Evolutionary conservation across 2,329 filamentous ascomycete species (phyloP), one percentile per base, ranked within the genome.

Genomic region (Ilyonectria robusta): DNA sequence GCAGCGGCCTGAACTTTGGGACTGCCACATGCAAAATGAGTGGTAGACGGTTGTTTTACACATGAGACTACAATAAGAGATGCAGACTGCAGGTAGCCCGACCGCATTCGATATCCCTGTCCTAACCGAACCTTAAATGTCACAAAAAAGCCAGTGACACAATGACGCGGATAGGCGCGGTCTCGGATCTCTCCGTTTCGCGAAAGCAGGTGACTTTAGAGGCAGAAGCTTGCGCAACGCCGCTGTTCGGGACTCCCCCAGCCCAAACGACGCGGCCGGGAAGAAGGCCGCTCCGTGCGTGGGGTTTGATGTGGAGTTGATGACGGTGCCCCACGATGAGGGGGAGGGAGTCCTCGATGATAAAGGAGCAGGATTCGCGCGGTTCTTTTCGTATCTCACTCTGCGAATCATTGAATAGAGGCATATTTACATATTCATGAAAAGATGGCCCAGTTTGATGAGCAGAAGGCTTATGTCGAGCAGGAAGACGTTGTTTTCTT

Each of bases 401-500:
- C 19, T 47, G 50, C 4, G 31, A 61, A 61, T 26, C 15, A 15
- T 29, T 26, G 15, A 35, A 13, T 1, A 62, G 17, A n/a, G 6
- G 9, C 15, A 19, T 37, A 6, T 15, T n/a, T 5, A 21, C 19
- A 17, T 15, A 37, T n/a, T 4, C 44, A 23, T 64, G 31, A 6
- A 55, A 62, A 51, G 21, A 76, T 76, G 75, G 69, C 72, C 21
- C 62, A 69, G 21, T 85, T 85, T 65, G 72, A 81, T 64, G 59
- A 78, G 15, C 76, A 76, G 23, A 80, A 81, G 67, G 82, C 82
- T 5, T 85, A 85, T 59, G 78, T 76, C 57, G 76, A 78, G 48
- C 82, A 85, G 68, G 82, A 80, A 53, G 81, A 83, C 9, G 42
- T 66, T 6, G 74, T 81, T 21, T 85, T 79, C 84, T 88, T 87